phyloP scores from a whole-genome alignment of 2,329 filamentous ascomycete species.

The Trichoderma cornu-damae region DNA sequence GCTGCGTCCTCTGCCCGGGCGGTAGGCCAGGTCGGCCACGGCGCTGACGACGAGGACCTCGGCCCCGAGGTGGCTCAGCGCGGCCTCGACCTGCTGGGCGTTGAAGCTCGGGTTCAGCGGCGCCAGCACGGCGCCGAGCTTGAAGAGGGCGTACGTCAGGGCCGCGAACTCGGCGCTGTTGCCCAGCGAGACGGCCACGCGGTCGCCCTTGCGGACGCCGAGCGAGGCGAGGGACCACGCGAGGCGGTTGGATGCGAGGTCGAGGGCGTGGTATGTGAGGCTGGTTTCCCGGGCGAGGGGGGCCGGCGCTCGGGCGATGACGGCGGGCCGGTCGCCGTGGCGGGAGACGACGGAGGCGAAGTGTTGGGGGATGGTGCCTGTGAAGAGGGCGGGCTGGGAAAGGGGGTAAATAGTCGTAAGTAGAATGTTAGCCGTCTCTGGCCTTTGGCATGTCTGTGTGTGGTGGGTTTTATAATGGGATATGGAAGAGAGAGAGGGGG shows the following conservation, averaged over 20 bases:
- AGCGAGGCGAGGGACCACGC: slow-evolving; percentile 63
- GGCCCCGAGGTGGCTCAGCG: slow-evolving; percentile 68
- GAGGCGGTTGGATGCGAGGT: slow-evolving; percentile 69
- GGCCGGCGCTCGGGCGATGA: slow-evolving; percentile 47
- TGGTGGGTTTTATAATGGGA: neutral
- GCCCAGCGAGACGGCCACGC: slow-evolving; percentile 80
- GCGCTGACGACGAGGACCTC: slow-evolving; percentile 76
- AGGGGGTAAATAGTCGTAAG: neutral
- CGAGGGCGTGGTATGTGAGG: slow-evolving; percentile 70
- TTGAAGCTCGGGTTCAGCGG: slow-evolving; percentile 91
- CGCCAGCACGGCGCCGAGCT: slow-evolving; percentile 90
- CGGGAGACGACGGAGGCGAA: slow-evolving; percentile 60
- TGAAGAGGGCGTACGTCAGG: slow-evolving; percentile 85
- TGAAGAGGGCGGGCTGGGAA: slow-evolving; percentile 60
- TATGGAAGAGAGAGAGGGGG: neutral
- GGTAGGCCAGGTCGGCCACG: slow-evolving; percentile 76
- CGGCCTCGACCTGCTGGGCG: slow-evolving; percentile 67
- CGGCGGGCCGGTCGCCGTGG: slow-evolving; percentile 59
- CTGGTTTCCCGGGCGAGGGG: slow-evolving; percentile 52
- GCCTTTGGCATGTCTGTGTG: too few species aligned
- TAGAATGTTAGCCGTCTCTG: too few species aligned
- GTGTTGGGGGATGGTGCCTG: slow-evolving; percentile 66
- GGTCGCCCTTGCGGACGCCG: slow-evolving; percentile 74
- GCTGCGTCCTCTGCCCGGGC: slow-evolving; percentile 49
- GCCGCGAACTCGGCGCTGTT: slow-evolving; percentile 81